Evolutionary conservation across 192 early-diverging fungal genomes (phyloP), one percentile per base, ranked within the genome.

Genomic region (Haplosporangium gracile): DNA sequence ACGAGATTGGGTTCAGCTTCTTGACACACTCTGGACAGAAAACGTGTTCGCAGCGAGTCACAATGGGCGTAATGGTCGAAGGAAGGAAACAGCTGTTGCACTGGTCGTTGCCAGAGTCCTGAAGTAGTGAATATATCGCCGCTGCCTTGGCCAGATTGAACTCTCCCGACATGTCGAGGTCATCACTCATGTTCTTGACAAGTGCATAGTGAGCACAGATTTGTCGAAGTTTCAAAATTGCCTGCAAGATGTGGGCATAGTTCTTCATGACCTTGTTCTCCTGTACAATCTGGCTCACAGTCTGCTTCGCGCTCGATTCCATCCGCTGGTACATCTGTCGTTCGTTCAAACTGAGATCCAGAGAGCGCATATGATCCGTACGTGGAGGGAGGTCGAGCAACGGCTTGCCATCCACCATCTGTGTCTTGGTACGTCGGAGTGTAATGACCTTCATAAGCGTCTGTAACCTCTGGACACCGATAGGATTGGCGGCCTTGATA

Each of bases 361-460:
- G 78, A 63, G 92, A 89, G 22, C 92, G 87, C 70, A 94, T 90
- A 13, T 89, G 89, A 68, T 91, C 90, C 0, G 89, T 89, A 53
- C 94, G 94, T 39, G 89, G 77, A 38, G 97, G 97, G 72, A 99
- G 85, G 18, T 89, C 80, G 13, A 99, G 87, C 74, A 99, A 93
- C 4, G 93, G 93, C 63, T 95, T 92, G 26, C 97, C 96, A 32
- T 95, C 89, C 70, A 87, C 90, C 45, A 89, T 90, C 88, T 95
- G 93, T 38, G 92, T 90, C 82, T 99, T 99, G 68, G 97, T 99
- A 40, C 98, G 92, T 7, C 98, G 95, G 39, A 99, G 87, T 10
- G 95, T 93, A 18, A 97, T 89, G 15, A 90, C 90, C 69, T 96
- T 95, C 93, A 97, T 92, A 3, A 97, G 80, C 2, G 92, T 94